These are phyloP conservation scores for Cyclospora cayetanensis DNA, from an alignment of 169 alveolate species.

Conservation along the genomic window DNA sequence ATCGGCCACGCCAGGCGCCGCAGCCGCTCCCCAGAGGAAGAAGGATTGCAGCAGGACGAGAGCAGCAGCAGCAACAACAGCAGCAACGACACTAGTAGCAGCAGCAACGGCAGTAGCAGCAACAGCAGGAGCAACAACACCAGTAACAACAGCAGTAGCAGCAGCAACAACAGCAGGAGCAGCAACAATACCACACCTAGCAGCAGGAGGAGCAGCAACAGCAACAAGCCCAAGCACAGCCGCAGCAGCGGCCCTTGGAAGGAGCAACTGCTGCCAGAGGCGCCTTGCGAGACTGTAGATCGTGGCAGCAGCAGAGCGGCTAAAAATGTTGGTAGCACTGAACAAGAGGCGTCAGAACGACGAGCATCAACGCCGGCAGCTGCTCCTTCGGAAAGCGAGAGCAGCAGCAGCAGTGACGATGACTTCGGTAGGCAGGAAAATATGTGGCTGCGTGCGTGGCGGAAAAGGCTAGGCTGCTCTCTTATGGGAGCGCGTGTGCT, in stretches of 20 bases:
- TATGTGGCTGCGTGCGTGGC: too few species aligned
- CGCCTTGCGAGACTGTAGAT: too few species aligned
- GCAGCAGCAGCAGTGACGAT: conserved; percentile 57
- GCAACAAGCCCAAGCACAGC: background rate
- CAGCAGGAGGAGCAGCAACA: conserved; percentile 9
- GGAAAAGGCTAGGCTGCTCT: too few species aligned
- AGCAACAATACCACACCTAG: conserved; percentile 10
- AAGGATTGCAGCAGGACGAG: background rate
- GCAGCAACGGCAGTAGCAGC: too few species aligned
- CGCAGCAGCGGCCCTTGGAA: background rate
- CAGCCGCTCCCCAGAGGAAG: conserved; percentile 24
- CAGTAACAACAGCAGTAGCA: background rate
- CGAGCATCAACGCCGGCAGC: too few species aligned
- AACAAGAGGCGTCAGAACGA: too few species aligned
- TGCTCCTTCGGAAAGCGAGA: background rate
- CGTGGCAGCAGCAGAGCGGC: background rate
- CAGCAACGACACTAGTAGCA: conserved; percentile 4
- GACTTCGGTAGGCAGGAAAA: background rate
- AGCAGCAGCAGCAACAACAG: conserved; percentile 19
- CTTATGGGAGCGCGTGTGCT: too few species aligned
- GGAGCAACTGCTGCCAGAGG: too few species aligned
- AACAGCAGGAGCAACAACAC: too few species aligned
- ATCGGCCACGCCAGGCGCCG: background rate
- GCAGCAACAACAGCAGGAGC: conserved; percentile 41
- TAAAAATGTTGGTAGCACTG: too few species aligned